These are phyloP conservation scores for Aspergillus bombycis DNA, from an alignment of 2,329 filamentous ascomycete genomes.

Conservation along the genomic window DNA sequence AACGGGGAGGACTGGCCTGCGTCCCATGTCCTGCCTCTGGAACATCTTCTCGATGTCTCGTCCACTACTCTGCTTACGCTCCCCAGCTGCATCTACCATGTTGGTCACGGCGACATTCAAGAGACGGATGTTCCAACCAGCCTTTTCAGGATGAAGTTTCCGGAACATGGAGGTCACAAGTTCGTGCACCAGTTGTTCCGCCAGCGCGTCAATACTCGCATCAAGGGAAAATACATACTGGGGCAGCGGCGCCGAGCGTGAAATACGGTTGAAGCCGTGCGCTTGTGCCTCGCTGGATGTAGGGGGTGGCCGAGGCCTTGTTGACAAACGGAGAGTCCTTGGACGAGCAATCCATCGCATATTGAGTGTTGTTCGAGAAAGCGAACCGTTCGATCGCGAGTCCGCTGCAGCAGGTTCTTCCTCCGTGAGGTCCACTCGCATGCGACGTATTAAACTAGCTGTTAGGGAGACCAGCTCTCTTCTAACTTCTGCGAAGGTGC, in stretches of 20 bases:
- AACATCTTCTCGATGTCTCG: conserved; percentile 86
- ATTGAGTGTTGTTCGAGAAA: conserved; percentile 23
- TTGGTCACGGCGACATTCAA: conserved; percentile 88
- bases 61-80: conserved; percentile 59
- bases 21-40: conserved; percentile 68
- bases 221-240: conserved; percentile 70
- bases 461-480: conserved; percentile 71
- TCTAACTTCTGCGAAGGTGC: conserved; percentile 64
- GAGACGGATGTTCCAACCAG: conserved; percentile 78
- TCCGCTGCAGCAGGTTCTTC: conserved; percentile 41
- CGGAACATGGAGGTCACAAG: conserved; percentile 72
- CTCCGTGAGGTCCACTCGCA: conserved; percentile 74
- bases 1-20: conserved; percentile 61
- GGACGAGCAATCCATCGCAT: conserved; percentile 77
- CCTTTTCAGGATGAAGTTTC: conserved; percentile 69
- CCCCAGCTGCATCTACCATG: conserved; percentile 66
- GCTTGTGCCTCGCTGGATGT: conserved; percentile 58
- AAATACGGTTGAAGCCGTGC: conserved; percentile 70
- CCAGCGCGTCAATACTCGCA: conserved; percentile 61
- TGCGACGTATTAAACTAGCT: conserved; percentile 71
- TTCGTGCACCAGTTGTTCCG: conserved; percentile 71
- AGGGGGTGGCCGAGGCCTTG: conserved; percentile 62
- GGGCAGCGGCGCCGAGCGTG: conserved; percentile 74
- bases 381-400: background rate
- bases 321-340: conserved; percentile 78